phyloP scores from a whole-genome alignment of 495 filamentous ascomycete species.

The Aspergillus leporis region DNA sequence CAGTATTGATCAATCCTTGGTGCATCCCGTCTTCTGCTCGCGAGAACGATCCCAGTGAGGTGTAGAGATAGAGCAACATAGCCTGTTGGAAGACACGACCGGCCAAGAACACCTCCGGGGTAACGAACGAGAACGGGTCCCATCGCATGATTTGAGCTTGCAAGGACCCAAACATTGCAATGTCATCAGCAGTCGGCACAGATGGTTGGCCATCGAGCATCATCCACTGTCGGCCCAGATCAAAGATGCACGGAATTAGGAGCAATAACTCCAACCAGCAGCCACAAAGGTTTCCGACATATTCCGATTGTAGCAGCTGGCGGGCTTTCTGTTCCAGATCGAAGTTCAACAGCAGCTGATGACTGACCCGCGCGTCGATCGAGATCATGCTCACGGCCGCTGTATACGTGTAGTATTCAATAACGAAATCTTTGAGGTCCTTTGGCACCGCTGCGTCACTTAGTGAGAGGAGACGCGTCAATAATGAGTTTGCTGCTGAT shows the following conservation, averaged over 20 bases:
- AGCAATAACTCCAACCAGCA: conserved; percentile 40
- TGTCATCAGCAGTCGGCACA: conserved; percentile 35
- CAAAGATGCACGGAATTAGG: conserved; percentile 39
- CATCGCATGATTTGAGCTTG: conserved; percentile 38
- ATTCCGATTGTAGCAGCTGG: conserved; percentile 28
- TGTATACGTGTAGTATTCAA: conserved; percentile 43
- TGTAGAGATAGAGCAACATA: conserved; percentile 40
- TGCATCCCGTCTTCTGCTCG: conserved; percentile 34
- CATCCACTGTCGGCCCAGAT: conserved; percentile 42
- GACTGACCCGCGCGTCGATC: conserved; percentile 36
- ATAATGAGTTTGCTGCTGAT: conserved; percentile 33
- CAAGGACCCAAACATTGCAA: conserved; percentile 42
- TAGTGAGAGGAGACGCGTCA: conserved; percentile 33
- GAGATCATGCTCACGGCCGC: conserved; percentile 47
- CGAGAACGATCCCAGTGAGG: conserved; percentile 29
- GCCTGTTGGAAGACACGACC: conserved; percentile 40
- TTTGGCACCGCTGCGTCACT: conserved; percentile 35
- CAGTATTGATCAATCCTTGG: conserved; percentile 29
- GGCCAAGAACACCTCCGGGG: conserved; percentile 34
- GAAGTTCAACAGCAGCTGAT: conserved; percentile 36
- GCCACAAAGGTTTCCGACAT: conserved; percentile 39
- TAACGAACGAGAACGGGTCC: conserved; percentile 33
- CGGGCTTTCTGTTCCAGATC: conserved; percentile 39
- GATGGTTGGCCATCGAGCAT: conserved; percentile 25
- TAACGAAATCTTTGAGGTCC: conserved; percentile 41